Evolutionary conservation across 768 basidiomycete species (phyloP).

Genomic region (Trametes gibbosa): DNA sequence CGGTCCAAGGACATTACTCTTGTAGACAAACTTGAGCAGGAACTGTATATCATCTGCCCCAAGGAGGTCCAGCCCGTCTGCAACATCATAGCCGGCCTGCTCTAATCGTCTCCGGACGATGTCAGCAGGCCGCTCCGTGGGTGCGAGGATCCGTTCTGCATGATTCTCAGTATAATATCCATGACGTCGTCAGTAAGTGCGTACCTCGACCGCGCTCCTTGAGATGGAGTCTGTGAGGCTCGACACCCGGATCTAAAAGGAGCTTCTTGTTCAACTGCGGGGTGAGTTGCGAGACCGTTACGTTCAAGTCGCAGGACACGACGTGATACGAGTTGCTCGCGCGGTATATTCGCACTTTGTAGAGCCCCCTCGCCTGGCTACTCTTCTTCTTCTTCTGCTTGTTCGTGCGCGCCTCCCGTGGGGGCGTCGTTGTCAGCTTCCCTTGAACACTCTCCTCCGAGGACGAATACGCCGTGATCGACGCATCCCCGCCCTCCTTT

Average conservation of each 20-base stretch:
- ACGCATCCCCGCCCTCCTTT: conserved; percentile 39
- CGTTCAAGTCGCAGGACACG: conserved; percentile 56
- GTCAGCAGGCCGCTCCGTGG: conserved; percentile 78
- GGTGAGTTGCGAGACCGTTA: conserved; percentile 68
- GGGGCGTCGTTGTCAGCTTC: conserved; percentile 7
- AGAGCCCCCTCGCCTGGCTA: conserved; percentile 25
- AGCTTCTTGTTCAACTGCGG: conserved; percentile 59
- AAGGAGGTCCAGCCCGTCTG: conserved; percentile 76
- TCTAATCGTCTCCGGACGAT: conserved; percentile 81
- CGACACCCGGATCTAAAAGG: conserved; percentile 45
- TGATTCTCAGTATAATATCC: not conserved
- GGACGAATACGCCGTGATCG: conserved; percentile 39
- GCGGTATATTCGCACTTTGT: conserved; percentile 75
- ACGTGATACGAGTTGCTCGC: conserved; percentile 71
- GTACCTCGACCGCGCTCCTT: conserved; percentile 74
- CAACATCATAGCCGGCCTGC: conserved; percentile 84
- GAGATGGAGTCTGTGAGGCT: conserved; percentile 68
- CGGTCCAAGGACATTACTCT: conserved; percentile 66
- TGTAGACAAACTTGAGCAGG: conserved; percentile 87
- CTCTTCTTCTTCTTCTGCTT: conserved; percentile 21
- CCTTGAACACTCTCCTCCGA: conserved; percentile 38
- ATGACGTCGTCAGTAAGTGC: conserved; percentile 22
- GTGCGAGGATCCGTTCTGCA: conserved; percentile 78
- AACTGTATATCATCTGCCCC: conserved; percentile 79
- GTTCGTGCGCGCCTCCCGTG: not conserved